Evolutionary conservation across 208 protist genomes (phyloP).

Genomic region (Trypanosoma platydactyli): DNA sequence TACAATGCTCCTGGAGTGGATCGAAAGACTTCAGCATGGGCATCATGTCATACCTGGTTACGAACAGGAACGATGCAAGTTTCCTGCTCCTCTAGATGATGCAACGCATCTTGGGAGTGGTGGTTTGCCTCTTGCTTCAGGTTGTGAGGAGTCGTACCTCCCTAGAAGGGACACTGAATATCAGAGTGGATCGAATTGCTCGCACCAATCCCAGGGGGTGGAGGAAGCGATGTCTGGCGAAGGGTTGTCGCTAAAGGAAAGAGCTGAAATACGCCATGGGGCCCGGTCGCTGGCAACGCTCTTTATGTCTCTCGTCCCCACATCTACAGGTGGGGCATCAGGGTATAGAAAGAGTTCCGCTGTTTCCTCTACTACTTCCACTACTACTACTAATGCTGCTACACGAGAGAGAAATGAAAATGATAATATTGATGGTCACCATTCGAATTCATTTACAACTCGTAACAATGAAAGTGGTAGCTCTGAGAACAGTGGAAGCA

Average conservation of each 20-base stretch:
- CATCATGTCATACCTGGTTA: too few relatives aligned
- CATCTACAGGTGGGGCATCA: background rate
- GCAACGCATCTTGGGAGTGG: too few relatives aligned
- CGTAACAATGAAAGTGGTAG: background rate
- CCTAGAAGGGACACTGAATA: background rate
- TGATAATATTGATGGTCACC: background rate
- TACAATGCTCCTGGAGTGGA: slow-evolving; percentile 3
- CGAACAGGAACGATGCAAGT: background rate
- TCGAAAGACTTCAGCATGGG: background rate
- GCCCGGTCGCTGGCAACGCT: slow-evolving; percentile 18
- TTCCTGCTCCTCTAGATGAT: background rate
- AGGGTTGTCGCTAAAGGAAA: slow-evolving; percentile 4
- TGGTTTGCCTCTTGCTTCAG: too few relatives aligned
- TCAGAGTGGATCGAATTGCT: background rate
- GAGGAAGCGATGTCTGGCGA: background rate
- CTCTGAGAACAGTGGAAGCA: background rate
- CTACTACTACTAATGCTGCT: background rate
- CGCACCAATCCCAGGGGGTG: background rate
- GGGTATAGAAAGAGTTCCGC: background rate
- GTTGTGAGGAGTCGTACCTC: too few relatives aligned
- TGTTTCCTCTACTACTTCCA: background rate
- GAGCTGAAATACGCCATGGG: slow-evolving; percentile 9
- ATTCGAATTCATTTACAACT: background rate
- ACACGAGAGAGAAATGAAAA: background rate
- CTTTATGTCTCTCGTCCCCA: slow-evolving; percentile 19